These are phyloP conservation scores for Ustilago tritici DNA, from an alignment of 1,284 basidiomycete species.

Conservation along the genomic window DNA sequence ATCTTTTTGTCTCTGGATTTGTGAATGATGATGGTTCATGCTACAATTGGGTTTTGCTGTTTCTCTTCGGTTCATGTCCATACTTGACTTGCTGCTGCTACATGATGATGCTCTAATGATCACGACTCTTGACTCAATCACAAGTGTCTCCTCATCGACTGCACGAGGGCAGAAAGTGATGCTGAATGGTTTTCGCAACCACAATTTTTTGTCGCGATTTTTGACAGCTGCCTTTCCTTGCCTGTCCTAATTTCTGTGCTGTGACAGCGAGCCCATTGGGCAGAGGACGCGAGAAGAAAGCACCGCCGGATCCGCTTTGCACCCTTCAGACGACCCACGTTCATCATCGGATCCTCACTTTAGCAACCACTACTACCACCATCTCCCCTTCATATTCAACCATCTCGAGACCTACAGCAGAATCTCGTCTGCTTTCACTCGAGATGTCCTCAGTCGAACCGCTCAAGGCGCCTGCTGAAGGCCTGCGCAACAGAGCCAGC, in stretches of 20 bases:
- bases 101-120: conserved; percentile 3
- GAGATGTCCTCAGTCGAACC: conserved; percentile 26
- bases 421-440: neutral
- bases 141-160: neutral
- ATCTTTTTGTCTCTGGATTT: neutral
- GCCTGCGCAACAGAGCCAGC: conserved; percentile 42
- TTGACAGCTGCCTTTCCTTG: neutral
- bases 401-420: conserved; percentile 1
- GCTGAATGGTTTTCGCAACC: neutral
- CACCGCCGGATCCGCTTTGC: neutral
- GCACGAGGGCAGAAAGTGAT: neutral
- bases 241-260: neutral
- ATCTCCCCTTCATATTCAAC: neutral
- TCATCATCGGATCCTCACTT: neutral
- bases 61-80: neutral
- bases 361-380: conserved; percentile 6
- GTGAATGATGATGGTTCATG: neutral
- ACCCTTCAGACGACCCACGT: neutral
- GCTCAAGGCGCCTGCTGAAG: conserved; percentile 22
- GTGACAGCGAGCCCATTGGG: neutral
- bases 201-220: neutral
- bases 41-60: neutral
- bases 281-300: neutral
- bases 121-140: neutral
- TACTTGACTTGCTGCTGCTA: neutral